phyloP scores from a whole-genome alignment of 805 yeast species.

The Metschnikowia similis region DNA sequence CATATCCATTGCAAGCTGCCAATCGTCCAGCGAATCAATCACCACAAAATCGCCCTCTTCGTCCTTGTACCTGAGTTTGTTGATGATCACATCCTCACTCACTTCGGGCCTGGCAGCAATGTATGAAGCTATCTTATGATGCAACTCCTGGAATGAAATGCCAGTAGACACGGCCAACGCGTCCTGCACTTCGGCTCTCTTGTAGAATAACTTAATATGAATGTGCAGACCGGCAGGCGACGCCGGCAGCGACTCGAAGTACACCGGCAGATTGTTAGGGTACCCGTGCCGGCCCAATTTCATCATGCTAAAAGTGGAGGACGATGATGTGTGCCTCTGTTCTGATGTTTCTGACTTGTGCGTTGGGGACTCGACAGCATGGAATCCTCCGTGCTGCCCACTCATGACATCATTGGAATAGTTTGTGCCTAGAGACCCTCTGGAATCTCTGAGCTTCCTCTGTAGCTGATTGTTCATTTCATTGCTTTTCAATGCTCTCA shows the following conservation, averaged over 20 bases:
- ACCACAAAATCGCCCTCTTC: constrained; percentile 94
- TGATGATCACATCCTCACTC: constrained; percentile 46
- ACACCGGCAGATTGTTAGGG: constrained; percentile 15
- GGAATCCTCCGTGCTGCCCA: background rate
- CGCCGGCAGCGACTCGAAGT: constrained; percentile 6
- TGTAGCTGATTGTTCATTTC: constrained; percentile 39
- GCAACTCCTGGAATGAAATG: constrained; percentile 47
- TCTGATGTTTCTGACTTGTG: constrained; percentile 24
- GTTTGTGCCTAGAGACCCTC: constrained; percentile 22
- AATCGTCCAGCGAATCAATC: constrained; percentile 81
- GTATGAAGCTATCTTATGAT: constrained; percentile 55
- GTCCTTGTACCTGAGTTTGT: constrained; percentile 74
- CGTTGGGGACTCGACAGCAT: constrained; percentile 2
- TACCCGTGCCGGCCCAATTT: constrained; percentile 22
- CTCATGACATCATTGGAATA: constrained; percentile 23
- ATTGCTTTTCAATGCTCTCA: constrained; percentile 45
- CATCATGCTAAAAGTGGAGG: constrained; percentile 43
- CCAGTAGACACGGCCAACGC: constrained; percentile 24
- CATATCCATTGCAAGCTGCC: constrained; percentile 76
- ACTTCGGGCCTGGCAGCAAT: constrained; percentile 50
- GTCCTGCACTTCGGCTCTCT: constrained; percentile 27
- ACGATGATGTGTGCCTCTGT: constrained; percentile 40
- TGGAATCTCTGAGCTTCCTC: constrained; percentile 33
- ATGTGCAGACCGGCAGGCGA: constrained; percentile 12
- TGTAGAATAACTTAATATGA: constrained; percentile 30